phyloP scores from a whole-genome alignment of 371 early-diverging fungal species.

The Sporodiniella umbellata region DNA sequence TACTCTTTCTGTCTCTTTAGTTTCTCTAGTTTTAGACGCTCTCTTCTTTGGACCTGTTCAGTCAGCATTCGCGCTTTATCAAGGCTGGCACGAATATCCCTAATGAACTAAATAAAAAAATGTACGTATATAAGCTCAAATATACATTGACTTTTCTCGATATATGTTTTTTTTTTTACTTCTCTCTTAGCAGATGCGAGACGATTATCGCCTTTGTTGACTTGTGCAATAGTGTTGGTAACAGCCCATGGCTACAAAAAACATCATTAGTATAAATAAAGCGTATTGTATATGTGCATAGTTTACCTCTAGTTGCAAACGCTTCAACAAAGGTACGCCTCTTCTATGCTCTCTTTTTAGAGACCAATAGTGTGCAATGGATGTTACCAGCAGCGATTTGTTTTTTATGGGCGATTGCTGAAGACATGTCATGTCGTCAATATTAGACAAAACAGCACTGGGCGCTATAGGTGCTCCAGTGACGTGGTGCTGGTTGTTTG shows the following conservation, averaged over 20 bases:
- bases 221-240: conserved; percentile 50
- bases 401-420: conserved; percentile 47
- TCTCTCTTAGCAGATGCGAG: conserved; percentile 74
- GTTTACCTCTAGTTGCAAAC: conserved; percentile 89
- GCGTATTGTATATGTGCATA: background rate
- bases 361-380: conserved; percentile 90
- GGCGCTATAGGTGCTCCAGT: conserved; percentile 69
- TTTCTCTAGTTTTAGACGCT: conserved; percentile 74
- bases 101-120: conserved; percentile 27
- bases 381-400: conserved; percentile 51
- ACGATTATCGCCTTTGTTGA: conserved; percentile 63
- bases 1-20: conserved; percentile 60
- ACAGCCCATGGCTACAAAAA: conserved; percentile 90
- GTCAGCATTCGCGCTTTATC: conserved; percentile 80
- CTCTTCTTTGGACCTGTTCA: conserved; percentile 85
- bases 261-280: background rate
- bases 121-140: conserved; percentile 53
- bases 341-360: conserved; percentile 83
- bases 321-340: conserved; percentile 92
- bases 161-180: conserved; percentile 69
- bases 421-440: conserved; percentile 50
- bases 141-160: background rate
- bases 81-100: conserved; percentile 72
- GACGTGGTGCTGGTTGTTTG: conserved; percentile 55
- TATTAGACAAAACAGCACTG: conserved; percentile 58